Percentiles rank a stretch among this genome's conserved stretches.
phyloP scores from a whole-genome alignment of 805 yeast species.

The Cyberlindnera xishuangbannaensis region DNA sequence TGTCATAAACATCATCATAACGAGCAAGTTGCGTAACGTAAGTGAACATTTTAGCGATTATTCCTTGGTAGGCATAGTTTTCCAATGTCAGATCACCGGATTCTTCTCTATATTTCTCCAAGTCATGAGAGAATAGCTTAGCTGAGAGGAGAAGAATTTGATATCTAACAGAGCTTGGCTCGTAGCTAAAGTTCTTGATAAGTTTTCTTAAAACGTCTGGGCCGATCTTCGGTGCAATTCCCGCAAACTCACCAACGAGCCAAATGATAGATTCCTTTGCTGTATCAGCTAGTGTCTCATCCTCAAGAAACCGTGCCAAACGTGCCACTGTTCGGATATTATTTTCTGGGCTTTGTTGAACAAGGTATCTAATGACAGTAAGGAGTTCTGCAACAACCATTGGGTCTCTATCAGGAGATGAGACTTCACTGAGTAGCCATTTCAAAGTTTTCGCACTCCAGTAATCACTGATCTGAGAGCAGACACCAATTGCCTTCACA shows the following conservation, averaged over 20 bases:
- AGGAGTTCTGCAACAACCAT: slow-evolving; percentile 56
- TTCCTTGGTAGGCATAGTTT: slow-evolving; percentile 30
- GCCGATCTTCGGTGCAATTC: slow-evolving; percentile 42
- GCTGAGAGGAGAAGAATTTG: slow-evolving; percentile 72
- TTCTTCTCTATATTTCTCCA: slow-evolving; percentile 34
- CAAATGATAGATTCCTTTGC: slow-evolving; percentile 85
- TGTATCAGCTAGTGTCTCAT: slow-evolving; percentile 27
- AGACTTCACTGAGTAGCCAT: slow-evolving; percentile 55
- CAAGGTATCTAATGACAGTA: slow-evolving; percentile 63
- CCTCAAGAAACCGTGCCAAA: slow-evolving; percentile 33
- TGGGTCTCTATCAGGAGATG: slow-evolving; percentile 22
- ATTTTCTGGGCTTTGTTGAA: slow-evolving; percentile 54
- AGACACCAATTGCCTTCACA: slow-evolving; percentile 55
- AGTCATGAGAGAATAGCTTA: slow-evolving; percentile 55
- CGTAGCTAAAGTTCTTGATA: slow-evolving; percentile 46
- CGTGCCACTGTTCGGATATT: slow-evolving; percentile 52
- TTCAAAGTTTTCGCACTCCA: slow-evolving; percentile 51
- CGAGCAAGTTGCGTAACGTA: slow-evolving; percentile 58
- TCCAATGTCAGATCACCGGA: slow-evolving; percentile 21
- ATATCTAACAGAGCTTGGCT: slow-evolving; percentile 53
- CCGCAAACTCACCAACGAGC: slow-evolving; percentile 81
- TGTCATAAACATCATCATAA: slow-evolving; percentile 70
- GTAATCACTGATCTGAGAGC: slow-evolving; percentile 43
- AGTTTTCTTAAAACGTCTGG: slow-evolving; percentile 71
- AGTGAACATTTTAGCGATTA: slow-evolving; percentile 48